A percentile compares a stretch with the other conserved stretches of the same genome.
These are phyloP conservation scores for Phaseolus coccineus DNA, from an alignment of 331 rosid genomes.

Conservation along the genomic window DNA sequence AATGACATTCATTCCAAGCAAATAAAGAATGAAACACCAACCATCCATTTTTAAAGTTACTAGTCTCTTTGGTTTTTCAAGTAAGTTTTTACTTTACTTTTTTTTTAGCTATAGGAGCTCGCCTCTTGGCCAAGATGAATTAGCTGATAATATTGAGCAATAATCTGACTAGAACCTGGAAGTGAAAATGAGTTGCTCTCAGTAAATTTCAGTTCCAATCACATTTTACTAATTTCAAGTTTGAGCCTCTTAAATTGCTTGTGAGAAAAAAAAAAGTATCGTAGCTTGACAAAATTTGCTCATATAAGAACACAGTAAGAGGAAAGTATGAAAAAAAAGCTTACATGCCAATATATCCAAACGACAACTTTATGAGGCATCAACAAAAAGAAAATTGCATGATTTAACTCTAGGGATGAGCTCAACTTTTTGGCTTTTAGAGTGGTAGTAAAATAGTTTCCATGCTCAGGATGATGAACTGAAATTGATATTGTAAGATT, in stretches of 20 bases:
- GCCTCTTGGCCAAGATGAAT: too few species aligned
- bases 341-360: slow-evolving; percentile 99
- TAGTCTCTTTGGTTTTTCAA: too few species aligned
- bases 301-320: slow-evolving; percentile 6
- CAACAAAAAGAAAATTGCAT: slow-evolving; percentile 79
- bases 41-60: too few species aligned
- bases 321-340: slow-evolving; percentile 41
- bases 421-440: slow-evolving; percentile 66
- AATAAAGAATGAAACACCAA: too few species aligned
- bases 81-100: too few species aligned
- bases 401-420: slow-evolving; percentile 59
- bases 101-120: too few species aligned
- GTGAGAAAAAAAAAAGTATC: neutral
- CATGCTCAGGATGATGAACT: slow-evolving; percentile 84
- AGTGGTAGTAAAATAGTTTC: slow-evolving; percentile 86
- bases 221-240: neutral
- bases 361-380: slow-evolving; percentile 96
- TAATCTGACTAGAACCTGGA: too few species aligned
- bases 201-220: slow-evolving; percentile 19
- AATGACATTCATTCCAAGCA: too few species aligned
- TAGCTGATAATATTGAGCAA: too few species aligned
- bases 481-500: slow-evolving; percentile 72
- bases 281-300: slow-evolving; percentile 30
- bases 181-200: neutral
- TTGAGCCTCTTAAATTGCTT: slow-evolving; percentile 3